These are phyloP conservation scores for Ganoderma sinense DNA, from an alignment of 1,284 basidiomycete genomes.

Conservation along the genomic window DNA sequence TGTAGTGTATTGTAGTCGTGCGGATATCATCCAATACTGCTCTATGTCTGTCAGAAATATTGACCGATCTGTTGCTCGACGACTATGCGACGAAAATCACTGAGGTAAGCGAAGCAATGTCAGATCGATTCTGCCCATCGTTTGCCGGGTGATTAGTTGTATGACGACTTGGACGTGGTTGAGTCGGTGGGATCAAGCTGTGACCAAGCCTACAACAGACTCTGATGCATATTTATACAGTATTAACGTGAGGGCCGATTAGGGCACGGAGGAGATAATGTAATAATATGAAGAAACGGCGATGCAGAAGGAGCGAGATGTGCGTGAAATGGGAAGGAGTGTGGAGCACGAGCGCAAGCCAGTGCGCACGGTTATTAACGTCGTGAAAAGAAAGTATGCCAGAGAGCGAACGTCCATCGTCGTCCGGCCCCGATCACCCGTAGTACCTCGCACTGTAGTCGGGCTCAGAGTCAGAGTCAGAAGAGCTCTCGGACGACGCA, in stretches of 20 bases:
- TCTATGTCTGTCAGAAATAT: not conserved
- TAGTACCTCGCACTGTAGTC: conserved; percentile 11
- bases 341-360: not conserved
- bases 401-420: too few species aligned
- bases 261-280: too few species aligned
- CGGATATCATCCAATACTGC: not conserved
- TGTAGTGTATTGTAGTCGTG: not conserved
- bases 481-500: conserved; percentile 17
- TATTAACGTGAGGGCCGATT: not conserved
- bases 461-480: conserved; percentile 13
- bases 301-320: not conserved
- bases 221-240: not conserved
- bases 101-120: too few species aligned
- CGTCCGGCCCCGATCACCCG: not conserved
- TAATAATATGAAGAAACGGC: not conserved
- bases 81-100: too few species aligned
- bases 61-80: too few species aligned
- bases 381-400: not conserved
- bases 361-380: not conserved
- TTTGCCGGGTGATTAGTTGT: too few species aligned
- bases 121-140: too few species aligned
- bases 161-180: too few species aligned
- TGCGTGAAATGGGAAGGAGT: not conserved
- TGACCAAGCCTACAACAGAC: not conserved
- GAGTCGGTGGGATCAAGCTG: not conserved